These are phyloP conservation scores for Podaxis sp. DNA, from an alignment of 768 basidiomycete species.

Conservation along the genomic window DNA sequence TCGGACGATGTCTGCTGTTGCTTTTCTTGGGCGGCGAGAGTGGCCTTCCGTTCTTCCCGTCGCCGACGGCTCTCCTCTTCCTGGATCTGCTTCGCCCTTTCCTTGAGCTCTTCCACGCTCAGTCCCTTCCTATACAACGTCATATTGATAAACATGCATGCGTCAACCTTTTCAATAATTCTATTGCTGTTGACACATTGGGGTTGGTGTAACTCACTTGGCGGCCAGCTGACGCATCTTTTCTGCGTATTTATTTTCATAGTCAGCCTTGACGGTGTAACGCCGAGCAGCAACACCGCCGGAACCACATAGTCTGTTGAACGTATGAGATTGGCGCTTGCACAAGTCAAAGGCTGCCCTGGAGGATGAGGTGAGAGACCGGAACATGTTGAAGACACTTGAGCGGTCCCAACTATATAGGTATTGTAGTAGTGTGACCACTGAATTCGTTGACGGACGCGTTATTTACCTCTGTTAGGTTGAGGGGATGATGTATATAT, in stretches of 20 bases:
- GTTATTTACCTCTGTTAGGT: conserved; percentile 6
- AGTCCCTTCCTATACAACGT: conserved; percentile 41
- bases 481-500: background rate
- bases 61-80: conserved; percentile 21
- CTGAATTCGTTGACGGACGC: background rate
- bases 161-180: conserved; percentile 23
- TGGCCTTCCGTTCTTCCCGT: conserved; percentile 25
- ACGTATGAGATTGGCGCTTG: background rate
- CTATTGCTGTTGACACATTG: conserved; percentile 17
- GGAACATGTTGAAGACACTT: conserved; percentile 1
- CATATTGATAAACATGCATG: conserved; percentile 14
- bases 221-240: conserved; percentile 61
- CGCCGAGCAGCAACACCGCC: background rate
- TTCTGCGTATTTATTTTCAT: conserved; percentile 60
- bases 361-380: background rate
- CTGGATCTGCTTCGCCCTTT: conserved; percentile 23
- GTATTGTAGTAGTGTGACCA: background rate
- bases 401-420: too few species aligned
- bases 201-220: conserved; percentile 27
- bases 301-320: background rate
- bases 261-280: conserved; percentile 11
- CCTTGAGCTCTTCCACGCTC: conserved; percentile 28
- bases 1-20: conserved; percentile 4
- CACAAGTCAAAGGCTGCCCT: background rate
- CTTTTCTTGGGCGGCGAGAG: conserved; percentile 17